phyloP scores from a whole-genome alignment of 2,329 filamentous ascomycete species.

The Didymellaceae sp. region DNA sequence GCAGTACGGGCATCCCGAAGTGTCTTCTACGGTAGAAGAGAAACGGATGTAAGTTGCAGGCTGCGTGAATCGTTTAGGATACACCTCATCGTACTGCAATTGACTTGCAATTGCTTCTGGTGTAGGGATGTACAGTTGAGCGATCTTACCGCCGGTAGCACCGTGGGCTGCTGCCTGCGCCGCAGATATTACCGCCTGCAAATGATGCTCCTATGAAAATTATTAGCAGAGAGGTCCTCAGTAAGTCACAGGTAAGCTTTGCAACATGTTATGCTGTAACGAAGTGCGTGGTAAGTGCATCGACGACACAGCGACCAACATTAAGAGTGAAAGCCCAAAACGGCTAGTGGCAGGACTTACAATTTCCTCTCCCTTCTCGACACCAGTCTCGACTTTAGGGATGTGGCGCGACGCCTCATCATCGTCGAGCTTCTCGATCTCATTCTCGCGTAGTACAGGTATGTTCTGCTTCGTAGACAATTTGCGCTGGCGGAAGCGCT shows the following conservation, averaged over 20 bases:
- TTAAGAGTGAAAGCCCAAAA: constrained; percentile 32
- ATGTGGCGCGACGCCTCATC: constrained; percentile 82
- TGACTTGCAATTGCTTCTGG: constrained; percentile 67
- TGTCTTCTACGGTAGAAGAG: constrained; percentile 97
- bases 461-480: constrained; percentile 89
- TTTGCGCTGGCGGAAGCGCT: constrained; percentile 85
- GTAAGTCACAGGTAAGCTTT: constrained; percentile 21
- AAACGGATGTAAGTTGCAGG: constrained; percentile 95
- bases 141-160: constrained; percentile 61
- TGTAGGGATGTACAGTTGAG: constrained; percentile 71
- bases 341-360: constrained; percentile 66
- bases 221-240: constrained; percentile 25
- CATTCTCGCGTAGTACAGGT: constrained; percentile 84
- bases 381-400: constrained; percentile 89
- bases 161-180: constrained; percentile 62
- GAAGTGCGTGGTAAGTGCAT: neutral
- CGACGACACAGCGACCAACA: constrained; percentile 7
- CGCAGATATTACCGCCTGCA: constrained; percentile 81
- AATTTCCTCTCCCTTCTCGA: constrained; percentile 96
- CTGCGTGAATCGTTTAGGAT: constrained; percentile 78
- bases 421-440: constrained; percentile 86
- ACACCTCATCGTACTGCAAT: constrained; percentile 88
- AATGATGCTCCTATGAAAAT: constrained; percentile 80
- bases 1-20: constrained; percentile 87
- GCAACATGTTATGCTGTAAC: neutral